Percentiles rank a stretch among this genome's conserved stretches.
Evolutionary conservation across 2,329 filamentous ascomycete genomes (phyloP).

Genomic region (Proliferodiscus dingleyae): DNA sequence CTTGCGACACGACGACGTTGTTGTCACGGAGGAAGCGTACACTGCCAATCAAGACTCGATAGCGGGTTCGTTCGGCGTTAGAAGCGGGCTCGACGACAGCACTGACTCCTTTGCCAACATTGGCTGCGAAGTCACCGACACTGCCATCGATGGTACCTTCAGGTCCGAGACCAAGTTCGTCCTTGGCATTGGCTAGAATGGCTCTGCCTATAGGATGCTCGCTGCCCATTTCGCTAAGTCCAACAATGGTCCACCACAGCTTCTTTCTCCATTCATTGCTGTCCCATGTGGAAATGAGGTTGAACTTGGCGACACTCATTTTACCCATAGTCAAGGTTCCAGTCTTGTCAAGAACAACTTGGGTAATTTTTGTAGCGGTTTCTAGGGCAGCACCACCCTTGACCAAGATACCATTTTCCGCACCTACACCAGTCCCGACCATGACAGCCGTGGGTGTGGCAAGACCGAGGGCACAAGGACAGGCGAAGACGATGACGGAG

Average conservation of each 20-base stretch:
- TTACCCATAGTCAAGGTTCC: slow-evolving; percentile 91
- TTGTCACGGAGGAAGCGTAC: slow-evolving; percentile 69
- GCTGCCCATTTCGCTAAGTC: slow-evolving; percentile 90
- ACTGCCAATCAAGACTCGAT: slow-evolving; percentile 81
- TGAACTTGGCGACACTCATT: slow-evolving; percentile 80
- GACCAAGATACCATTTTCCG: slow-evolving; percentile 93
- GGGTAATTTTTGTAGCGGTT: slow-evolving; percentile 81
- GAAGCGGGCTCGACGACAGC: slow-evolving; percentile 75
- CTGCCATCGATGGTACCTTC: slow-evolving; percentile 77
- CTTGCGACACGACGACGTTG: slow-evolving; percentile 59
- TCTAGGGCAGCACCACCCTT: slow-evolving; percentile 93
- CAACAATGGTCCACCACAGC: slow-evolving; percentile 94
- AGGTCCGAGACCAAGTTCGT: slow-evolving; percentile 64
- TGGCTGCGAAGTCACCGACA: slow-evolving; percentile 77
- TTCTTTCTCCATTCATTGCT: slow-evolving; percentile 61
- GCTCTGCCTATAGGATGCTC: slow-evolving; percentile 96
- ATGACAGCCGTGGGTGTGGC: slow-evolving; percentile 96
- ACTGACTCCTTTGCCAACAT: slow-evolving; percentile 79
- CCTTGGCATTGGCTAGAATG: slow-evolving; percentile 69
- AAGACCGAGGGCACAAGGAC: slow-evolving; percentile 91
- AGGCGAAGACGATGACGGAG: slow-evolving; percentile 96
- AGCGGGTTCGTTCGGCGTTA: slow-evolving; percentile 62
- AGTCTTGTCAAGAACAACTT: slow-evolving; percentile 92
- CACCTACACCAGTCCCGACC: slow-evolving; percentile 96
- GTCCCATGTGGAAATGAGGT: slow-evolving; percentile 65